A percentile compares a stretch with the other conserved stretches of the same genome.
phyloP scores from a whole-genome alignment of 2,329 filamentous ascomycete genomes.

The Pseudogymnoascus sp. region DNA sequence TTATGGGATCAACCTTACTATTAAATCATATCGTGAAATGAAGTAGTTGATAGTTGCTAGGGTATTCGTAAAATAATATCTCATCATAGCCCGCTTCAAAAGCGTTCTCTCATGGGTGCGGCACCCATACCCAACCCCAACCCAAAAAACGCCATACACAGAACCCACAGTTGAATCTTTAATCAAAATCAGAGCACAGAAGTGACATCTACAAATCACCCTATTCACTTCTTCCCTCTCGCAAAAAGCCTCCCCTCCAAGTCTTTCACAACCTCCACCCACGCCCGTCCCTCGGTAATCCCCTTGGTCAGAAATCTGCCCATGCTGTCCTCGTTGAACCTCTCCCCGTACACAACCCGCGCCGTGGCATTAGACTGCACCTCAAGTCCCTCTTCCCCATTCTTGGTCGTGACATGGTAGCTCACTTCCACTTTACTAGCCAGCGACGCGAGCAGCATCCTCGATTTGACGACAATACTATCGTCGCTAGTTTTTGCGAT shows the following conservation, averaged over 20 bases:
- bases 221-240: conserved; percentile 40
- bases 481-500: conserved; percentile 57
- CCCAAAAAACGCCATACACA: background rate
- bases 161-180: background rate
- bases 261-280: conserved; percentile 48
- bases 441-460: conserved; percentile 54
- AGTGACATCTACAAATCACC: background rate
- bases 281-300: conserved; percentile 38
- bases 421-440: conserved; percentile 60
- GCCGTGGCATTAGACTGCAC: conserved; percentile 47
- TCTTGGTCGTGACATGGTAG: conserved; percentile 45
- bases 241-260: conserved; percentile 47
- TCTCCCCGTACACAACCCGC: conserved; percentile 66
- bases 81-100: conserved; percentile 1
- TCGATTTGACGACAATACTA: conserved; percentile 51
- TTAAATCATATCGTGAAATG: background rate
- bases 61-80: conserved; percentile 3
- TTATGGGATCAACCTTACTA: background rate
- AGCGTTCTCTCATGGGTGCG: conserved; percentile 1
- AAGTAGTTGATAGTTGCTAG: conserved; percentile 2
- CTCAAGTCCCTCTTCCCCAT: conserved; percentile 41
- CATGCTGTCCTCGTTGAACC: conserved; percentile 68
- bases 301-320: conserved; percentile 56
- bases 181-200: background rate
- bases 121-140: background rate